Conservation (phyloP, 306 rosid species). For the Calophaca sinica region DNA sequence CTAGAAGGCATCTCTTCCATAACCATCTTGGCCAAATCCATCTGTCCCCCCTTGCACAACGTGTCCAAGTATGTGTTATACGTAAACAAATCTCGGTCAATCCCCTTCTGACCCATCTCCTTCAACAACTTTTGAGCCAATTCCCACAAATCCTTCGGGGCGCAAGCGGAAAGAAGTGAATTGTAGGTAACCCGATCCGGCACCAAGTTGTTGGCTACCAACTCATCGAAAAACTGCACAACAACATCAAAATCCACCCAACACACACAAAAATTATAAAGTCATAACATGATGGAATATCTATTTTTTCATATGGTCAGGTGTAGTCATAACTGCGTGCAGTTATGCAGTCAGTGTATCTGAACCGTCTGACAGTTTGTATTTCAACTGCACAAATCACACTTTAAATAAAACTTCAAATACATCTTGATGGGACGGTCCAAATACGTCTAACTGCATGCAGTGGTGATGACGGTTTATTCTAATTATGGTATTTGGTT, state of each 20-base stretch:
- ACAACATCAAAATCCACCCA: constrained; percentile 70
- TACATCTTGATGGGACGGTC: too few species aligned
- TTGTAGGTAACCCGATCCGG: constrained; percentile 90
- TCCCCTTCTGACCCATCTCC: constrained; percentile 75
- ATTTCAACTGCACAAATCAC: too few species aligned
- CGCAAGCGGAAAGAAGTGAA: constrained; percentile 80
- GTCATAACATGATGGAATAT: too few species aligned
- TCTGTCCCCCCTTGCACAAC: constrained; percentile 82
- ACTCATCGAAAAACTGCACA: constrained; percentile 72
- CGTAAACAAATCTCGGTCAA: constrained; percentile 76
- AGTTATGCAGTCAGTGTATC: too few species aligned
- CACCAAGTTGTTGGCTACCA: constrained; percentile 61
- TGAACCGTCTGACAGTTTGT: too few species aligned
- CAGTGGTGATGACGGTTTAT: too few species aligned
- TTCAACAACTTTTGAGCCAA: constrained; percentile 63
- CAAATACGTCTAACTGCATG: too few species aligned
- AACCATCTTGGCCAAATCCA: constrained; percentile 75
- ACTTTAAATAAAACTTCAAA: too few species aligned
- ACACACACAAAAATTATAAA: too few species aligned
- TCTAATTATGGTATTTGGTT: too few species aligned
- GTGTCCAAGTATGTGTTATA: constrained; percentile 91
- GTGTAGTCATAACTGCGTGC: too few species aligned
- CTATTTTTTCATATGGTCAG: too few species aligned
- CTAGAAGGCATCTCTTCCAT: constrained; percentile 74
- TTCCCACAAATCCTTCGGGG: constrained; percentile 87